phyloP scores from a whole-genome alignment of 2,329 filamentous ascomycete species.

The Hypoxylon sp. region DNA sequence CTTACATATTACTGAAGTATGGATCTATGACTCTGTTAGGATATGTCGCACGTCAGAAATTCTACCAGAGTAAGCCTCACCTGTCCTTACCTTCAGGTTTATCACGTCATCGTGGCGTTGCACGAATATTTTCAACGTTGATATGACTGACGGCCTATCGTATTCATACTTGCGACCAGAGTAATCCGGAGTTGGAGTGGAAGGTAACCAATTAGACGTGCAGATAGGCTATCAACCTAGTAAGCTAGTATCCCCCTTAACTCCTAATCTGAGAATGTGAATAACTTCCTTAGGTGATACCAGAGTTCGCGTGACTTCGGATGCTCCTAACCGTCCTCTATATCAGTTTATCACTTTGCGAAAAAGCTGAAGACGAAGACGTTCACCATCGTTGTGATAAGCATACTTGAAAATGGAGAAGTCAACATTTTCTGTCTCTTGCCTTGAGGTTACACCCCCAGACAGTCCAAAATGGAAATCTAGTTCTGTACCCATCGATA shows the following conservation, averaged over 20 bases:
- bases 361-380: background rate
- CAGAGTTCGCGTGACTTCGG: background rate
- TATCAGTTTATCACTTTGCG: background rate
- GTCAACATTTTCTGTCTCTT: background rate
- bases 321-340: background rate
- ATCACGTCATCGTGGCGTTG: background rate
- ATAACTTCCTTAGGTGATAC: background rate
- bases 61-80: background rate
- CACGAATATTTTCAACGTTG: background rate
- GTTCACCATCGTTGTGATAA: background rate
- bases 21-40: background rate
- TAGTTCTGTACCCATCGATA: background rate
- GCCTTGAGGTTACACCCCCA: conserved; percentile 3
- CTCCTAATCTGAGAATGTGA: conserved; percentile 2
- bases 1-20: background rate
- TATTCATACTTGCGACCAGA: background rate
- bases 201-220: background rate
- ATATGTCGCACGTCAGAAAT: background rate
- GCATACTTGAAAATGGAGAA: background rate
- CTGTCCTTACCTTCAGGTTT: background rate
- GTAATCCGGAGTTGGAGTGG: conserved; percentile 1
- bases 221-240: background rate
- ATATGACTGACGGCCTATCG: background rate
- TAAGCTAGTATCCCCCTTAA: background rate
- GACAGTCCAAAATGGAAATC: background rate